A percentile compares a stretch with the other conserved stretches of the same genome.
phyloP scores from a whole-genome alignment of 257 asterid genomes.

The Avicennia marina region DNA sequence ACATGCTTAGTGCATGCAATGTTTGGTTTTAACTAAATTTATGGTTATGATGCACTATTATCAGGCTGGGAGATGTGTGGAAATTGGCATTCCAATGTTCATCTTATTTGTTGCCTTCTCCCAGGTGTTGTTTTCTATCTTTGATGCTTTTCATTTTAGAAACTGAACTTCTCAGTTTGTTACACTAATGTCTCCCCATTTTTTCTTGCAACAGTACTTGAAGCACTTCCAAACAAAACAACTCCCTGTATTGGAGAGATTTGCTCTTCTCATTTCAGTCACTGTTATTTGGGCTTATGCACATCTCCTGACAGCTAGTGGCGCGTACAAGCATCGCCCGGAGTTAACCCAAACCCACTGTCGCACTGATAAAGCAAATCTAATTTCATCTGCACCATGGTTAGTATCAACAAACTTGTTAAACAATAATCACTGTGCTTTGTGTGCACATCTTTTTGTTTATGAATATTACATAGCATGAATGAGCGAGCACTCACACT shows the following conservation, averaged over 20 bases:
- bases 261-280: slow-evolving; percentile 67
- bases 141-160: not conserved
- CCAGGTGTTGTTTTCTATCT: slow-evolving; percentile 42
- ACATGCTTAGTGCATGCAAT: not conserved
- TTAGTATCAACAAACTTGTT: slow-evolving; percentile 22
- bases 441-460: not conserved
- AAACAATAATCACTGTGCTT: not conserved
- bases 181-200: not conserved
- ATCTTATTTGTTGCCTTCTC: slow-evolving; percentile 81
- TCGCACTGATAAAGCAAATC: slow-evolving; percentile 77
- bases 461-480: not conserved
- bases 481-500: not conserved
- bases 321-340: slow-evolving; percentile 83
- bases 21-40: slow-evolving; percentile 13
- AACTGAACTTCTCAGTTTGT: not conserved
- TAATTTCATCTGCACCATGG: slow-evolving; percentile 92
- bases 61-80: slow-evolving; percentile 91
- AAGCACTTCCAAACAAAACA: slow-evolving; percentile 71
- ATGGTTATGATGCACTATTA: slow-evolving; percentile 10
- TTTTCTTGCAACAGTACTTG: slow-evolving; percentile 52
- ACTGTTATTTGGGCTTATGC: slow-evolving; percentile 95
- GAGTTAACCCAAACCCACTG: slow-evolving; percentile 71
- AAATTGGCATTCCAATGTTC: slow-evolving; percentile 91
- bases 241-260: slow-evolving; percentile 74
- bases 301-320: slow-evolving; percentile 92